Conservation (phyloP, 441 rosid species). For the Adansonia grandidieri region DNA sequence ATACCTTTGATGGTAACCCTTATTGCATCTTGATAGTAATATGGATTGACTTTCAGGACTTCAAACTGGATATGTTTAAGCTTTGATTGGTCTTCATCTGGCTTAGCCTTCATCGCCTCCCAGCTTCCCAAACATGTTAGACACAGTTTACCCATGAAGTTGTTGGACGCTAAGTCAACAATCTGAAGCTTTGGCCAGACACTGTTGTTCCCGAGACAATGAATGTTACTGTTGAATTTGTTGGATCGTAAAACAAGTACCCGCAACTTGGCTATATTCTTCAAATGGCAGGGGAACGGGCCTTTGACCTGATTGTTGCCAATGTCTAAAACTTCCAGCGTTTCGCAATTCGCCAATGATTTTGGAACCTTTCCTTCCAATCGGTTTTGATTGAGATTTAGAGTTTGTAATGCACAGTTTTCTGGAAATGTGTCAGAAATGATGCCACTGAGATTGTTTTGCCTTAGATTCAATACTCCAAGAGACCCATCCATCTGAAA, state of each 20-base stretch:
- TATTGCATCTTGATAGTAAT: conserved; percentile 45
- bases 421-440: conserved; percentile 8
- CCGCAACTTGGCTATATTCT: conserved; percentile 27
- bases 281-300: conserved; percentile 37
- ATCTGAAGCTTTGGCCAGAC: too few species aligned
- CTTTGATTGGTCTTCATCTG: background rate
- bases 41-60: background rate
- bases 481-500: background rate
- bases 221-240: conserved; percentile 40
- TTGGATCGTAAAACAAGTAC: conserved; percentile 45
- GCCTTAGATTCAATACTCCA: conserved; percentile 34
- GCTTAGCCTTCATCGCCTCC: conserved; percentile 47
- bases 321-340: conserved; percentile 37
- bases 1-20: conserved; percentile 55
- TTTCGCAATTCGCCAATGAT: conserved; percentile 34
- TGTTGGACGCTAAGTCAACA: conserved; percentile 60
- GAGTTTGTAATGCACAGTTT: conserved; percentile 26
- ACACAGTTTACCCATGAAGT: conserved; percentile 34
- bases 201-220: conserved; percentile 32
- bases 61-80: conserved; percentile 32
- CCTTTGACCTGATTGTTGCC: conserved; percentile 40
- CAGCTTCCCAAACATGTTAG: conserved; percentile 34
- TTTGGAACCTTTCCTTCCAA: conserved; percentile 33
- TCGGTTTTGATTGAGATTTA: conserved; percentile 30
- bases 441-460: conserved; percentile 23